Base-by-base conservation (phyloP, 192 early-diverging fungal genomes). In the Rhizophlyctis rosea region DNA sequence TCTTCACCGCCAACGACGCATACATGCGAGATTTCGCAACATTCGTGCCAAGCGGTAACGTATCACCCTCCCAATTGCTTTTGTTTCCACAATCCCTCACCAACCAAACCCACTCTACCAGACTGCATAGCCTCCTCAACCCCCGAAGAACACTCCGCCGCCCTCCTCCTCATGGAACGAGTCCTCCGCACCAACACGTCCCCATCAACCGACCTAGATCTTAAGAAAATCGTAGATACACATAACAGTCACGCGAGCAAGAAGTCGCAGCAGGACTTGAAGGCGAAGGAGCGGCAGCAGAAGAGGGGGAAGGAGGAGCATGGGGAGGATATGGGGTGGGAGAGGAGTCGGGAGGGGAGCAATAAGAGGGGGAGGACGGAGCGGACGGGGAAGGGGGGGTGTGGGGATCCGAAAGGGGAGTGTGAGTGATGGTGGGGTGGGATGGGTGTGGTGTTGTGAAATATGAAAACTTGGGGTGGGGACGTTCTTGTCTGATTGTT, bases 1-100 rank as follows among this genome's bases (percentile, higher is more conserved):
- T 56, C 14, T 55, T 54, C 28, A 63, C 61, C 9, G 61, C 61
- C 18, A 63, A 63, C 61, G 61, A 63, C 33, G 61, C 61, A 21
- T 63, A 32, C 61, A 63, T 63, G 61, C 21, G 61, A 3, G 61
- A 63, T 31, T 63, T 57, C 34, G 61, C 61, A 2, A 55, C 33
- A 3, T 63, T 57, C 23, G 61, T 63, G 3, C 61, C 61, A 13
- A 23, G 44, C 28, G 59, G 59, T 60, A 60, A n/a, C 1, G 1
- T 36, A 21, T 27, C 9, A n/a, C n/a, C 50, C 50, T 23, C 5
- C 9, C 50, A 14, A 14, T 27, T 23, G n/a, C 9, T 52, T 23
- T 9, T 24, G 9, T 52, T 27, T 27, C 5, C 14, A 52, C 5
- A 52, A 52, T 14, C 5, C 28, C 55, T 18, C 9, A 13, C 28